These are phyloP conservation scores for Cryphonectria naterciae DNA, from an alignment of 2,329 filamentous ascomycete species.

Conservation along the genomic window DNA sequence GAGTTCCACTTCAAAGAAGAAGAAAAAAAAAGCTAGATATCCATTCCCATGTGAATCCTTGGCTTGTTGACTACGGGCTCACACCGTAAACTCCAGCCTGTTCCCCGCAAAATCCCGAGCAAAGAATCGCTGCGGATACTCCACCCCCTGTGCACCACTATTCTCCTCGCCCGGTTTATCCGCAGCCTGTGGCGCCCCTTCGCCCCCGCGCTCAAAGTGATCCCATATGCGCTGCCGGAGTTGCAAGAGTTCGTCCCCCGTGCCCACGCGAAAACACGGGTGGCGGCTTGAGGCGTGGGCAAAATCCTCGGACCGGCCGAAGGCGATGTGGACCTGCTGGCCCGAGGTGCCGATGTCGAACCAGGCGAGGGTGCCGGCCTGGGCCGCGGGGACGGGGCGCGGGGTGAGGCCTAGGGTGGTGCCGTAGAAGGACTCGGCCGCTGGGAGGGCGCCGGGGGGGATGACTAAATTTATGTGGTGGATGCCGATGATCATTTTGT, in stretches of 20 bases:
- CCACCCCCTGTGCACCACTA: constrained; percentile 53
- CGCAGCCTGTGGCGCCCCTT: constrained; percentile 54
- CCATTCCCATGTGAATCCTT: not conserved
- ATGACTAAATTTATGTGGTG: constrained; percentile 63
- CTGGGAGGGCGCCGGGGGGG: constrained; percentile 53
- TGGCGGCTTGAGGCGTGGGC: constrained; percentile 50
- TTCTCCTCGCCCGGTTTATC: constrained; percentile 56
- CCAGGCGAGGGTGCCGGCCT: constrained; percentile 58
- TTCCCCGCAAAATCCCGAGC: constrained; percentile 62
- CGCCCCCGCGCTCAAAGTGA: constrained; percentile 52
- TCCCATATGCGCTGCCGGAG: constrained; percentile 55
- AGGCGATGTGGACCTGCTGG: constrained; percentile 61
- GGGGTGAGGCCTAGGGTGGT: constrained; percentile 58
- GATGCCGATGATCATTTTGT: constrained; percentile 53
- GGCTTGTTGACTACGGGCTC: not conserved
- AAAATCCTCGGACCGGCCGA: constrained; percentile 43
- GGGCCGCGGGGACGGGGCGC: constrained; percentile 55
- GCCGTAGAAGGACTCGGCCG: constrained; percentile 59
- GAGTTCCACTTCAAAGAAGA: not conserved
- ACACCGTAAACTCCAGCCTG: constrained; percentile 51
- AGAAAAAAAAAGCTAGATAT: not conserved
- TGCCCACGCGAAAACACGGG: constrained; percentile 60
- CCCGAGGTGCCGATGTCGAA: constrained; percentile 60
- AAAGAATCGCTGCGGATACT: constrained; percentile 67
- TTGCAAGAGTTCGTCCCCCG: constrained; percentile 49